Evolutionary conservation across 371 early-diverging fungal species (phyloP).

Genomic region (Mucor irregularis): DNA sequence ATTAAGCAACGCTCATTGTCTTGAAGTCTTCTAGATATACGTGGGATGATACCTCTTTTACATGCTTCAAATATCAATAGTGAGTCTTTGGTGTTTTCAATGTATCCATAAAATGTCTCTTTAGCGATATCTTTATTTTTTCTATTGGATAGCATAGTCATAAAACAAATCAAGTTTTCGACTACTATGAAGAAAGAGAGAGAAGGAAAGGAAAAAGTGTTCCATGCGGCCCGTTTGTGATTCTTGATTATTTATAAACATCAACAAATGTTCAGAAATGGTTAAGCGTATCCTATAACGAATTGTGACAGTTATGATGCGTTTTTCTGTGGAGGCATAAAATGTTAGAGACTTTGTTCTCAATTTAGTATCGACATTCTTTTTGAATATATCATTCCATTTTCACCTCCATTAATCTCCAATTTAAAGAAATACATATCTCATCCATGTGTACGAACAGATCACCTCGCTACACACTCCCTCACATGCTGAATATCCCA

Average conservation of each 20-base stretch:
- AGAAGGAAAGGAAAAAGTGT: not conserved
- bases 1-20: conserved; percentile 62
- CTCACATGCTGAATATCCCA: too few species aligned
- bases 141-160: not conserved
- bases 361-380: too few species aligned
- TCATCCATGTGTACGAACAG: too few species aligned
- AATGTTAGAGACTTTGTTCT: too few species aligned
- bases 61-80: conserved; percentile 70
- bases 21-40: conserved; percentile 60
- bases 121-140: conserved; percentile 8
- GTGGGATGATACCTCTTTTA: conserved; percentile 52
- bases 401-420: too few species aligned
- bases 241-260: not conserved
- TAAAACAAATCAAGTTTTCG: not conserved
- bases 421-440: too few species aligned
- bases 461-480: too few species aligned
- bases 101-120: conserved; percentile 47
- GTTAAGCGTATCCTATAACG: too few species aligned
- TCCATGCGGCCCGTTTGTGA: not conserved
- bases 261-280: too few species aligned
- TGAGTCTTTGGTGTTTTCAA: conserved; percentile 64
- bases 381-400: too few species aligned
- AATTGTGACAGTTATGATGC: too few species aligned
- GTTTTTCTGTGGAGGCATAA: too few species aligned
- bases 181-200: not conserved